Percentiles rank a stretch among this genome's conserved stretches.
These are phyloP conservation scores for Cryptococcus hybrid DNA, from an alignment of 1,284 basidiomycete genomes.

Conservation along the genomic window DNA sequence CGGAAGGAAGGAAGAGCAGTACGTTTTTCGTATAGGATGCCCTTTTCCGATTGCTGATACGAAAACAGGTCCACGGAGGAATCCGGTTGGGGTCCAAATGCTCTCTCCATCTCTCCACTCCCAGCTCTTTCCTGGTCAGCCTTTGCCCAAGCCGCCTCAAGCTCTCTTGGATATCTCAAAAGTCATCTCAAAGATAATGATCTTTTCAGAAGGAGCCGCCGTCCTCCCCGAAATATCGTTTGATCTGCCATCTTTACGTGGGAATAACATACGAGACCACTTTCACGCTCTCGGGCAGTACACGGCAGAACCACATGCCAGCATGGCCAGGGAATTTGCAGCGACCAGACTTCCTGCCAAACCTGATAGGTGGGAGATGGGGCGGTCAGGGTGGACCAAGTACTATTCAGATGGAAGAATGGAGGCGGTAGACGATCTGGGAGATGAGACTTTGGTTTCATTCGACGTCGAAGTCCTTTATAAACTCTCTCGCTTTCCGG, in stretches of 20 bases:
- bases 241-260: constrained; percentile 80
- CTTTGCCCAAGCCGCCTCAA: constrained; percentile 63
- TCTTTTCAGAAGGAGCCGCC: constrained; percentile 76
- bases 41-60: neutral
- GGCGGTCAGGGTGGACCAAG: constrained; percentile 82
- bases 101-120: constrained; percentile 74
- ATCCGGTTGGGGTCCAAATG: constrained; percentile 88
- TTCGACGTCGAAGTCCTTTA: constrained; percentile 98
- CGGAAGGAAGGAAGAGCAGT: neutral
- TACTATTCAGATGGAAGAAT: constrained; percentile 57
- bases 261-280: constrained; percentile 79
- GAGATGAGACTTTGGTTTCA: constrained; percentile 68
- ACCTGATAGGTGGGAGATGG: constrained; percentile 68
- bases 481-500: constrained; percentile 71
- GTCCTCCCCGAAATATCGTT: constrained; percentile 75
- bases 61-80: constrained; percentile 53
- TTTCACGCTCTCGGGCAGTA: constrained; percentile 76
- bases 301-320: constrained; percentile 77
- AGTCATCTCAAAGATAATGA: constrained; percentile 75
- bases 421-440: constrained; percentile 42
- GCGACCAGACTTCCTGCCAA: constrained; percentile 58
- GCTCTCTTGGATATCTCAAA: constrained; percentile 70
- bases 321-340: constrained; percentile 67
- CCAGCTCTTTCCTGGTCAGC: constrained; percentile 76
- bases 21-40: neutral